These are phyloP conservation scores for Podospora didyma DNA, from an alignment of 495 filamentous ascomycete species.

Conservation along the genomic window DNA sequence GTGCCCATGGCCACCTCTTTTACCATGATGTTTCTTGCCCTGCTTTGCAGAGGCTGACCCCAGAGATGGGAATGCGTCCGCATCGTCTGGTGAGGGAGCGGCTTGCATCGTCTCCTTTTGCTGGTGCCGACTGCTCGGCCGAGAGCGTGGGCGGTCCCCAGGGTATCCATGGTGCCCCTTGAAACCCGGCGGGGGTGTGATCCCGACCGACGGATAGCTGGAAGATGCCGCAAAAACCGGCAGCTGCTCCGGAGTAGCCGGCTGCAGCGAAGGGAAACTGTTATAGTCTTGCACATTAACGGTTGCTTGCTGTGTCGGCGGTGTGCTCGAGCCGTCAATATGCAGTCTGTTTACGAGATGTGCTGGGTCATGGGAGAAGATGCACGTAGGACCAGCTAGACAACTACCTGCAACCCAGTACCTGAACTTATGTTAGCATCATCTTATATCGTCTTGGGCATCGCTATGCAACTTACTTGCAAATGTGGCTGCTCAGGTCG, in stretches of 20 bases:
- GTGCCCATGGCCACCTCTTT: slow-evolving; percentile 73
- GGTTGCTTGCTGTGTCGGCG: slow-evolving; percentile 56
- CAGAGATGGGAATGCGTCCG: slow-evolving; percentile 93
- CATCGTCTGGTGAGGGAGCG: slow-evolving; percentile 83
- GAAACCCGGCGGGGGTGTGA: slow-evolving; percentile 61
- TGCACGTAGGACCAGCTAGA: slow-evolving; percentile 87
- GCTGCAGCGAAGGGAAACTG: slow-evolving; percentile 80
- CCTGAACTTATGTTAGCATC: slow-evolving; percentile 43
- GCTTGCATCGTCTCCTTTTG: slow-evolving; percentile 62
- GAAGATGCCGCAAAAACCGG: slow-evolving; percentile 49
- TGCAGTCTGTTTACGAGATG: slow-evolving; percentile 66
- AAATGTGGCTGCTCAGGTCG: slow-evolving; percentile 90
- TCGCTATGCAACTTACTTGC: slow-evolving; percentile 73
- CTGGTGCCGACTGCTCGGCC: slow-evolving; percentile 82
- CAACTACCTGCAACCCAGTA: slow-evolving; percentile 98
- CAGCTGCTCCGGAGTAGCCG: slow-evolving; percentile 56
- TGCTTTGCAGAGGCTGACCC: slow-evolving; percentile 72
- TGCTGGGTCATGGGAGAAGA: slow-evolving; percentile 96
- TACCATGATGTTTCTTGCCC: slow-evolving; percentile 86
- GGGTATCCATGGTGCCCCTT: slow-evolving; percentile 46
- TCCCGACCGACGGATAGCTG: slow-evolving; percentile 44
- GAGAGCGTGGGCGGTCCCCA: slow-evolving; percentile 69
- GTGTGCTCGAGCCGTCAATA: slow-evolving; percentile 57
- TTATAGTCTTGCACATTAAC: slow-evolving; percentile 86
- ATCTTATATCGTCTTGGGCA: background rate